Evolutionary conservation across 2,329 filamentous ascomycete genomes (phyloP), one percentile per base, ranked within the genome.

Genomic region (Pezicula rhizophila): DNA sequence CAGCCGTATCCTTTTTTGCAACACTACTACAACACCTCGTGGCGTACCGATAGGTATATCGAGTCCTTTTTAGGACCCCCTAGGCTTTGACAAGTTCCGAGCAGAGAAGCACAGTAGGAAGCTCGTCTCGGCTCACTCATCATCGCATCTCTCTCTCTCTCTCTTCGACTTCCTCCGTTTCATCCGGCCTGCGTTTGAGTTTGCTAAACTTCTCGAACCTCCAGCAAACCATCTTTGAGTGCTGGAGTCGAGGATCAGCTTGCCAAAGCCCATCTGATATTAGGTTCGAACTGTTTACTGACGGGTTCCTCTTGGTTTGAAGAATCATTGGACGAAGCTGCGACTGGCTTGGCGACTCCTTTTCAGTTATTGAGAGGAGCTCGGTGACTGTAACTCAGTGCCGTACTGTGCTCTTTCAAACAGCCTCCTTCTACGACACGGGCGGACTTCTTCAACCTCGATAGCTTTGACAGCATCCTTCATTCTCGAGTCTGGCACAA

Each of bases 391-490:
- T 11, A 31, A 20, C 25, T 52, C 45, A 42, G 28, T 42, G 45
- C 37, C 42, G 42, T 42, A 34, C 43, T 39, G 28, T 50, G 42
- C 52, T 48, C 46, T 52, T 17, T 56, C 53, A 53, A 57, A 31
- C 53, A 52, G 49, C 51, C 47, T 42, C 45, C 37, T 47, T 49
- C 46, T 31, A 28, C 28, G 43, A 39, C 50, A 40, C 47, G 43
- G 43, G 20, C 11, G n/a, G 20, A 15, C 23, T 26, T 15, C 20
- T 6, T 42, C n/a, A 31, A 35, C 38, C 48, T 51, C 52, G 45
- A 58, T 51, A 42, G 58, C 58, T 60, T 58, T 57, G 57, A 58
- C 42, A 59, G 54, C 55, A 55, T 53, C 47, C 47, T 53, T 54
- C 52, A 46, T 46, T 45, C 39, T 26, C 17, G 43, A 39, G 20